These are phyloP conservation scores for Pistacia integerrima DNA, from an alignment of 345 rosid species.

Conservation along the genomic window DNA sequence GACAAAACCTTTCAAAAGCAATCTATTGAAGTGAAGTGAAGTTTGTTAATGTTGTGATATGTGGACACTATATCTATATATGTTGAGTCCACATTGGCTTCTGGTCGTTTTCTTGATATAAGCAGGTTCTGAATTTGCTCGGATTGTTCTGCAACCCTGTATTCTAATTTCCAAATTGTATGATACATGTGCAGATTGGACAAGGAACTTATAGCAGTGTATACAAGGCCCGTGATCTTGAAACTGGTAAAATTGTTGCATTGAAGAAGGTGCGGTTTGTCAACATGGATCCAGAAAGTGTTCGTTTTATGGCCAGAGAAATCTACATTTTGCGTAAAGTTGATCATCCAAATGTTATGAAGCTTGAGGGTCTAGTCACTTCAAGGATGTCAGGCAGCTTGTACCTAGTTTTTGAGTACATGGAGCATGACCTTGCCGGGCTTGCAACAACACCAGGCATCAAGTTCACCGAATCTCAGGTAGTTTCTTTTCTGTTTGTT, in stretches of 20 bases:
- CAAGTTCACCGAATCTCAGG: conserved; percentile 85
- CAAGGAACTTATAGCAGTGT: conserved; percentile 95
- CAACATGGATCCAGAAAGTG: conserved; percentile 90
- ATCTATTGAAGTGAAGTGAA: neutral
- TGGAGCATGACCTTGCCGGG: conserved; percentile 96
- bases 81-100: neutral
- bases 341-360: conserved; percentile 87
- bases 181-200: conserved; percentile 62
- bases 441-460: conserved; percentile 71
- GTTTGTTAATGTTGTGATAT: neutral
- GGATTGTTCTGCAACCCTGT: neutral
- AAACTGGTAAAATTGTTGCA: conserved; percentile 70
- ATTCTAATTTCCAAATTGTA: neutral
- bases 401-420: conserved; percentile 88
- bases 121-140: neutral
- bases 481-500: conserved; percentile 15
- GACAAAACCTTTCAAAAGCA: neutral
- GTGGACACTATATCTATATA: neutral
- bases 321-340: conserved; percentile 73
- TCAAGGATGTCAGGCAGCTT: conserved; percentile 77
- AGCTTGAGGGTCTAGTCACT: conserved; percentile 80
- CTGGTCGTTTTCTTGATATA: neutral
- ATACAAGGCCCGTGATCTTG: conserved; percentile 74
- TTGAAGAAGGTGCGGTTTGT: conserved; percentile 94
- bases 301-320: conserved; percentile 95